Evolutionary conservation across 2,329 filamentous ascomycete species (phyloP), one percentile per base, ranked within the genome.

Genomic region (Zalaria obscura): DNA sequence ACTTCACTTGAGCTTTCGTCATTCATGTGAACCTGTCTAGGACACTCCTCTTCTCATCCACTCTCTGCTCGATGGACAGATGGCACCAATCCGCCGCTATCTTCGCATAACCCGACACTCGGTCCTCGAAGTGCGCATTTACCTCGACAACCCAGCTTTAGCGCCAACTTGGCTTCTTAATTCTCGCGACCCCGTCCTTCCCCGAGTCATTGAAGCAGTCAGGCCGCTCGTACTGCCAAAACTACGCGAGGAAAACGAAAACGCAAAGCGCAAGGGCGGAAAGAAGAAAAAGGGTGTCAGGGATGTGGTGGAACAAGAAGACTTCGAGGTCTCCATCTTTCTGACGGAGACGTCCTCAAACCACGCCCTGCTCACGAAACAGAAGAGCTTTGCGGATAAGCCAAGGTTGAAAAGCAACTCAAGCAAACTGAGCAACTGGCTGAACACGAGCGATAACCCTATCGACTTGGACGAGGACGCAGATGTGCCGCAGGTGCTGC

Each of bases 251-350:
- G 88, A 94, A 59, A 83, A 77, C 48, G 73, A 76, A 52, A 64
- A 72, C 43, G 65, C 69, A 2, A 62, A 65, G 51, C 57, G 69
- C 45, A 86, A 82, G 57, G 72, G 72, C 5, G 71, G 73, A 4
- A 74, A 70, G 51, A 79, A 75, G 52, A 80, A 80, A 50, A 83
- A 82, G 51, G 72, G 72, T 0, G 83, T 94, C 50, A 94, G 94
- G 61, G 91, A 96, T 69, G 80, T 93, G 0, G 76, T 95, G 10
- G 69, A 76, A 7, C 70, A 83, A 70, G 89, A 95, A 61, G 89
- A 94, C 51, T 98, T 95, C 56, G 87, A 96, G 57, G 86, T 95
- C 9, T 84, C 87, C 32, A 83, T 98, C 49, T 96, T 95, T 63
- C 69, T 98, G 49, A 93, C 84, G 36, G 85, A 94, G 59, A 83